Evolutionary conservation across 352 stramenopile species (phyloP).

Genomic region (Saprolegnia parasitica): DNA sequence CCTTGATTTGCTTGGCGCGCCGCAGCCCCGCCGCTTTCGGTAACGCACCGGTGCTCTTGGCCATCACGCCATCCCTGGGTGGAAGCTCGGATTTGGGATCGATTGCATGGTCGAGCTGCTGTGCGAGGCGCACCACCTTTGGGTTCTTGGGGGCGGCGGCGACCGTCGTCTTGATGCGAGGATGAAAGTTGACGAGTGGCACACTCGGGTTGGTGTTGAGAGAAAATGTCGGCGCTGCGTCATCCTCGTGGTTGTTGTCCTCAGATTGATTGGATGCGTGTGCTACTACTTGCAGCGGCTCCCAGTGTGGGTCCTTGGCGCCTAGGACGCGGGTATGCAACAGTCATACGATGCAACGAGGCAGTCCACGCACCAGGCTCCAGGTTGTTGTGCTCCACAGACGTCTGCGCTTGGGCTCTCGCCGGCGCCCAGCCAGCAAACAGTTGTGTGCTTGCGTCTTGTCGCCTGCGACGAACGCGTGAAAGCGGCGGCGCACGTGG

Average conservation of each 20-base stretch:
- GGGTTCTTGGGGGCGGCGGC: not conserved
- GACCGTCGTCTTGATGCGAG: not conserved
- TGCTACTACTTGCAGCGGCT: not conserved
- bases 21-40: no score
- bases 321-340: not conserved
- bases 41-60: no score
- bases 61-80: no score
- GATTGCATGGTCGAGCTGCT: not conserved
- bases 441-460: slow-evolving; percentile 5
- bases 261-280: not conserved
- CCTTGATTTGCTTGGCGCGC: no score
- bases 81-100: not conserved
- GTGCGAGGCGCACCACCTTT: not conserved
- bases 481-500: slow-evolving; percentile 16
- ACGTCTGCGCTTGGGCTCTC: not conserved
- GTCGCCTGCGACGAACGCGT: slow-evolving; percentile 20
- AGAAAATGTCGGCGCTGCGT: not conserved
- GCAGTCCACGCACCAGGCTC: no score
- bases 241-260: not conserved
- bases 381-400: not conserved
- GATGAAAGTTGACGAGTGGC: not conserved
- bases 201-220: not conserved
- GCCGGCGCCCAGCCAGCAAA: slow-evolving; percentile 11
- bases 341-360: no score
- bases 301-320: not conserved